Evolutionary conservation across 805 yeast species (phyloP), one percentile per base, ranked within the genome.

Genomic region (Metschnikowia chrysomelidarum): DNA sequence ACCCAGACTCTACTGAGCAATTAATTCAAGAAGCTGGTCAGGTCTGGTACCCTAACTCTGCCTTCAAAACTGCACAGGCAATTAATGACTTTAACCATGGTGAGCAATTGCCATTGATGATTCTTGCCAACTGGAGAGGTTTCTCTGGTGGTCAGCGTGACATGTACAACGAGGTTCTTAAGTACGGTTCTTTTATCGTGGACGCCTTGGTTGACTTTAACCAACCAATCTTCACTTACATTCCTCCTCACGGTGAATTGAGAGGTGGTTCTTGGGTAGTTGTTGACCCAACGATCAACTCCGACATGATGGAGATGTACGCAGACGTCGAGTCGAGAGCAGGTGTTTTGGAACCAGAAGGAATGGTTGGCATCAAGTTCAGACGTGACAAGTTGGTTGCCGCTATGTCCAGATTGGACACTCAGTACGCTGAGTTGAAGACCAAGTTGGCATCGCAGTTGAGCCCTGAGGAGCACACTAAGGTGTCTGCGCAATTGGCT

Each of bases 211-310:
- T 87, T 49, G 96, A 81, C 53, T 93, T 82, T 77, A 87, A 87
- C 62, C 98, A 93, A 66, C 99, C 99, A 41, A 84, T 93, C 49
- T 82, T 93, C 69, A 87, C 93, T 17, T 93, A 93, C 67, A 91
- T 93, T 62, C 98, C 99, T 34, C 99, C 99, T 40, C 79, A 84
- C 49, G 98, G 98, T 62, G 99, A 93, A 67, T 76, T 93, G 51
- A 85, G 99, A 77, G 99, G 99, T 73, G 99, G 99, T 62, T 91
- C 98, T 17, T 93, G 99, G 99, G 99, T 94, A 38, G 99, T 93
- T 50, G 96, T 93, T 59, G 99, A 93, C 66, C 97, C 98, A 47
- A 87, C 97, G 32, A 93, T 93, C 69, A 93, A 94, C 64, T 65
- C 84, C 30, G 97, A 89, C 45, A 87, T 87, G 86, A 94, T 93